A percentile compares a stretch with the other conserved stretches of the same genome.
phyloP scores from a whole-genome alignment of 2,329 filamentous ascomycete species.

The Penicillium hordei region DNA sequence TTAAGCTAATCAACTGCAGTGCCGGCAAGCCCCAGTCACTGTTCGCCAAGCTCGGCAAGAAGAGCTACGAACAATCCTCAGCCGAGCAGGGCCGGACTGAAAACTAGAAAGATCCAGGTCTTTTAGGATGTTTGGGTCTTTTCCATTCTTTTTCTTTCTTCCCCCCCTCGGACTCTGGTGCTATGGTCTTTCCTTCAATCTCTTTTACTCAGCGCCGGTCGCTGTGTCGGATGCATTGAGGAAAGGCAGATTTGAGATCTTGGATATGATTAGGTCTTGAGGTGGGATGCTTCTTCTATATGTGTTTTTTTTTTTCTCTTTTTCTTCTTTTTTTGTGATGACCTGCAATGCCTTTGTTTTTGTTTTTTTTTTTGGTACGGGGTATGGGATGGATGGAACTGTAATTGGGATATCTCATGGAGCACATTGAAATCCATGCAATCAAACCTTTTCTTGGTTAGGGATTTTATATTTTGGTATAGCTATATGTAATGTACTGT shows the following conservation, averaged over 20 bases:
- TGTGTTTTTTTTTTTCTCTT: slow-evolving; percentile 8
- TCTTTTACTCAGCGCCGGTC: slow-evolving; percentile 15
- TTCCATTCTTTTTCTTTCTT: neutral
- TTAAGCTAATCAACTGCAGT: slow-evolving; percentile 23
- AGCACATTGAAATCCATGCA: slow-evolving; percentile 9
- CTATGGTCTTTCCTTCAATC: slow-evolving; percentile 9
- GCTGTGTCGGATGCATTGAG: slow-evolving; percentile 12
- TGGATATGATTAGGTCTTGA: neutral
- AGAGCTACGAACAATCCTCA: slow-evolving; percentile 44
- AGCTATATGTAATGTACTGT: neutral
- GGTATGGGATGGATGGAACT: slow-evolving; percentile 13
- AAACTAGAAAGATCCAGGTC: slow-evolving; percentile 11
- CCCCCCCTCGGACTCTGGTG: neutral
- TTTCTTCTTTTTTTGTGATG: slow-evolving; percentile 21
- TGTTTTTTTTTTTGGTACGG: slow-evolving; percentile 17
- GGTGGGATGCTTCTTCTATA: neutral
- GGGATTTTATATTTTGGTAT: neutral
- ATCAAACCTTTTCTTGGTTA: neutral
- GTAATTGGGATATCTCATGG: slow-evolving; percentile 16
- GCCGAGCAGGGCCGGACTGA: slow-evolving; percentile 18
- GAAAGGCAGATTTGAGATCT: slow-evolving; percentile 5
- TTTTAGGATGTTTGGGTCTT: neutral
- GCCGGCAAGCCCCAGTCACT: slow-evolving; percentile 46
- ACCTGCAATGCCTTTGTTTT: slow-evolving; percentile 25
- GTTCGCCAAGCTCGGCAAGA: slow-evolving; percentile 49